Base-by-base conservation (phyloP, 805 yeast genomes). In the Priceomyces melissophilus region DNA sequence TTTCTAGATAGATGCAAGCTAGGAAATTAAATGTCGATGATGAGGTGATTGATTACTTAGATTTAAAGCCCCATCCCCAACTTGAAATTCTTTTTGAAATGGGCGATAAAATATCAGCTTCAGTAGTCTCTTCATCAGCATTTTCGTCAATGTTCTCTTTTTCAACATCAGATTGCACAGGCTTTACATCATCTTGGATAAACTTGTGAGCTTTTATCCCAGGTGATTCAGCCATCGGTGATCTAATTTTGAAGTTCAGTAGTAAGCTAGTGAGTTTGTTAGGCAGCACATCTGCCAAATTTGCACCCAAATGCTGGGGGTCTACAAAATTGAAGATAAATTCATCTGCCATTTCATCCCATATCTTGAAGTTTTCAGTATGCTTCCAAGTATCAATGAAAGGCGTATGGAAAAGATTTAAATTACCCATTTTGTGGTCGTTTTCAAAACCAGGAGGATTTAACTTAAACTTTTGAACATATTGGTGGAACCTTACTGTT, bases 401-500 rank as follows among this genome's bases (percentile, higher is more conserved):
- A n/a, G 53, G 52, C 6, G 42, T 37, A 40, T 60, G 59, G 50
- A 69, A 70, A n/a, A 55, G 46, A 13, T 47, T 34, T 20, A 61
- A 40, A 36, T 61, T 58, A 4, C 73, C 73, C 20, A 61, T 41
- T 15, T 52, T 51, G 11, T 28, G 20, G 37, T 50, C 49, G 25
- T 48, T 41, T 26, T 45, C 34, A 36, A 70, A 70, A 1, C 76
- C 76, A 0, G 76, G 75, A 1, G 76, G 76, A n/a, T 54, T 56
- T 37, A 50, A 59, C 12, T 51, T 41, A 42, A 67, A 70, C 37
- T 60, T 53, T 4, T 62, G 65, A 9, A 76, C 50, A 53, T 82
- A 87, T 37, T 73, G 79, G 48, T 76, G 76, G 51, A 82, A 85
- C 59, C 95, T 84, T 15, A 78, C 80, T 17, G 86, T 73, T 0